Conservation (phyloP, 139 green algal species). For the Dunaliella primolecta region DNA sequence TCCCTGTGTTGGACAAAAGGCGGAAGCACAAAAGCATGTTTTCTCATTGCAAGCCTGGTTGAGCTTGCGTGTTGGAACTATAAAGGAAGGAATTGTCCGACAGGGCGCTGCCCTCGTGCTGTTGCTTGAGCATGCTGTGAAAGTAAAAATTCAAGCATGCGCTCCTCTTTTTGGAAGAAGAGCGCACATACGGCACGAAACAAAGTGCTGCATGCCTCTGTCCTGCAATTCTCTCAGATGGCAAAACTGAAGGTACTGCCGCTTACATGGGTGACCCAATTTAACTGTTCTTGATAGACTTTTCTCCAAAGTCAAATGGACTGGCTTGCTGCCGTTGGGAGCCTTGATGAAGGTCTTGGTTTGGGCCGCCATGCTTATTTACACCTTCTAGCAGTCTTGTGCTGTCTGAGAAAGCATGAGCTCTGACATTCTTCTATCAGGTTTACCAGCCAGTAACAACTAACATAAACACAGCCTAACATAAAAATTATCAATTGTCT, state of each 20-base stretch:
- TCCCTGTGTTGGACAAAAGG: not conserved
- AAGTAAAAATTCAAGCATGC: not conserved
- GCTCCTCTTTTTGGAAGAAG: not conserved
- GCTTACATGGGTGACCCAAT: conserved; percentile 45
- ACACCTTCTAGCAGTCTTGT: no score
- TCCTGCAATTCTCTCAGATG: not conserved
- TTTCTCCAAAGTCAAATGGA: conserved; percentile 49
- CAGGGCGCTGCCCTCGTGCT: no score
- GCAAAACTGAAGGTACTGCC: not conserved
- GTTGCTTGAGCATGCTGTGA: not conserved
- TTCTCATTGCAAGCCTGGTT: no score
- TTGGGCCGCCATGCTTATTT: no score
- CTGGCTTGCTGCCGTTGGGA: conserved; percentile 18
- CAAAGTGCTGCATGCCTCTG: not conserved
- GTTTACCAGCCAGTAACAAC: no score
- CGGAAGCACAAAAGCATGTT: not conserved
- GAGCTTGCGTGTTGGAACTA: no score
- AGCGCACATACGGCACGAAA: not conserved
- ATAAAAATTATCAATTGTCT: no score
- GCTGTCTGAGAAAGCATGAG: no score
- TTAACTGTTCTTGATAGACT: conserved; percentile 34
- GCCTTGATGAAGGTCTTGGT: not conserved
- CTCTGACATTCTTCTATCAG: no score
- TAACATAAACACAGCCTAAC: no score
- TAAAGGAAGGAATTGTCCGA: no score